Evolutionary conservation across 805 yeast genomes (phyloP), one percentile per base, ranked within the genome.

Genomic region (Nakazawaea pomicola): DNA sequence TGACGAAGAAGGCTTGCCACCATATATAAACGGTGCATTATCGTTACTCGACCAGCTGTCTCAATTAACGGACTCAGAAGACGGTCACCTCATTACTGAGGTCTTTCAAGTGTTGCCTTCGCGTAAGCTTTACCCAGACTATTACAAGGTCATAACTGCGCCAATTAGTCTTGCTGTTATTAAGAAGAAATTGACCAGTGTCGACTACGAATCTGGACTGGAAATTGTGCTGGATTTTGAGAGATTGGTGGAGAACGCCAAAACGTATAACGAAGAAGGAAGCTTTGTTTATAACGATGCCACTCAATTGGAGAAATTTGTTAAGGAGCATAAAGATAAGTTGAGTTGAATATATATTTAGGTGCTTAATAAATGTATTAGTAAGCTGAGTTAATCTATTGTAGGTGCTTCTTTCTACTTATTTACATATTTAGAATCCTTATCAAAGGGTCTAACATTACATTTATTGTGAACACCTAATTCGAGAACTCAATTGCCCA

Each of bases 101-200:
- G 62, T 81, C 37, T 90, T 90, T 63, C 56, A 78, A 52, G 76
- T 70, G 34, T 65, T 83, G 39, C 98, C 98, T 3, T 73, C 90
- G 0, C 73, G 74, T 48, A 74, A 75, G 57, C 56, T 78, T 40
- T 91, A 88, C 58, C 93, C 96, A 0, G 97, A 91, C 60, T 91
- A 91, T 58, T 91, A 83, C 50, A 65, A 70, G 51, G 55, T 82
- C 24, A 81, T 84, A 52, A 61, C 65, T 47, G 60, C 62, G 41
- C 89, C 90, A 2, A 74, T 80, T 18, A 71, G 89, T 2, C 58
- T 84, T 38, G 66, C 67, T 38, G 76, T 69, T 48, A 64, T 83
- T 40, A 65, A 63, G 44, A 78, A 74, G 59, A 68, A 68, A 40
- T 53, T 80, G 40, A 65, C 67, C 16, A 52, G 55, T 19, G 59